These are phyloP conservation scores for Amanita rubescens DNA, from an alignment of 768 basidiomycete genomes.

Conservation along the genomic window DNA sequence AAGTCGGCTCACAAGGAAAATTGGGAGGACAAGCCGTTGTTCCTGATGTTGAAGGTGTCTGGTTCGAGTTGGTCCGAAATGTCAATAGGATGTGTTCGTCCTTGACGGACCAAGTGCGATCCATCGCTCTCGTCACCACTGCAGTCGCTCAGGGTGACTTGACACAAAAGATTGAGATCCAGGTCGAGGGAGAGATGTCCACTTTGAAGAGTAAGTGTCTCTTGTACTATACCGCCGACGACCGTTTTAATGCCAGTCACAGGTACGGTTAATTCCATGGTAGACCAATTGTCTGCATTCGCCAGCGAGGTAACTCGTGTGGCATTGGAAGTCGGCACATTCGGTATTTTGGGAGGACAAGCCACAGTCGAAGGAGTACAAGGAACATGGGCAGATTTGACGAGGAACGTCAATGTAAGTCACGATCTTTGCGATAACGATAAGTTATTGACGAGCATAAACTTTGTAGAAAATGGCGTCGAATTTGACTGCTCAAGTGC, in stretches of 20 bases:
- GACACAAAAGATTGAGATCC: slow-evolving; percentile 89
- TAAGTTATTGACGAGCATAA: neutral
- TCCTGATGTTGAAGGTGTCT: slow-evolving; percentile 88
- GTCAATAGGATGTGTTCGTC: slow-evolving; percentile 76
- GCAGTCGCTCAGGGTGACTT: slow-evolving; percentile 88
- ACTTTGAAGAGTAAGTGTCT: slow-evolving; percentile 49
- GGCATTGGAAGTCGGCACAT: slow-evolving; percentile 84
- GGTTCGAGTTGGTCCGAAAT: slow-evolving; percentile 75
- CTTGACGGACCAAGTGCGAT: slow-evolving; percentile 74
- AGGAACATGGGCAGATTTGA: slow-evolving; percentile 90
- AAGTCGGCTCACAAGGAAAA: slow-evolving; percentile 86
- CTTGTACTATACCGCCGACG: neutral
- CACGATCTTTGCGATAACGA: slow-evolving; percentile 1
- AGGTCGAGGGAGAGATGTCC: slow-evolving; percentile 80
- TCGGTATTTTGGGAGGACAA: slow-evolving; percentile 87
- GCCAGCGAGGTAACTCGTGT: slow-evolving; percentile 79
- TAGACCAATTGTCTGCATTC: slow-evolving; percentile 82
- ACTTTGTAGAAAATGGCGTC: slow-evolving; percentile 70
- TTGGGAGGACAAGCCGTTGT: slow-evolving; percentile 85
- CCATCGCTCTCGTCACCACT: slow-evolving; percentile 79
- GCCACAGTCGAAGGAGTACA: slow-evolving; percentile 87
- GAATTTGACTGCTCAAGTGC: slow-evolving; percentile 80
- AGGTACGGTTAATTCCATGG: slow-evolving; percentile 90
- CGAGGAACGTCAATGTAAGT: slow-evolving; percentile 81
- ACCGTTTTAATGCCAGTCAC: neutral